Base-by-base conservation (phyloP, 2,329 filamentous ascomycete species). In the Fusarium phyllophilum region DNA sequence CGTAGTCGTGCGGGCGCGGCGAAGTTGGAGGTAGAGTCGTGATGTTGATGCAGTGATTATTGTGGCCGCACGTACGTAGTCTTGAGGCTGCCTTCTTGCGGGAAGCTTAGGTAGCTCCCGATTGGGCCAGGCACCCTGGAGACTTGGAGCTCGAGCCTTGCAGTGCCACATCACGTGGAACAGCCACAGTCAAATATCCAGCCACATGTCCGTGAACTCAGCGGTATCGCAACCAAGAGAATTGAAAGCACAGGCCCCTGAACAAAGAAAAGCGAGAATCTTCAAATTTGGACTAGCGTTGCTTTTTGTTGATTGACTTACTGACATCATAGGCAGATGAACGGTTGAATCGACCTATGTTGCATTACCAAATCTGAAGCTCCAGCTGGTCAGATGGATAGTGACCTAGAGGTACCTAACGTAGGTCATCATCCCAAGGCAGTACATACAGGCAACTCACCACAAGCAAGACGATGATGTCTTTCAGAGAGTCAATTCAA, bases 81-180 rank as follows among this genome's bases (percentile, higher is more conserved):
- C 74, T 79, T 74, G 77, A 79, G 78, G 77, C 77, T 79, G 78
- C 77, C 78, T 79, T 78, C 75, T 73, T 78, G 63, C 62, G 65
- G 66, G 66, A 79, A 79, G 77, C 77, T 79, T 75, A 76, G 77
- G 72, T 78, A 77, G 77, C 74, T 79, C 77, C 76, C 73, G 66
- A 78, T 78, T 78, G 77, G 77, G 73, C 55, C 68, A 74, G 69
- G 68, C 65, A 63, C 56, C 54, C 59, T 73, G 68, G 24, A 54
- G 31, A 31, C 26, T 41, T 38, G 54, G 57, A 75, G 73, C 73
- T 75, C 52, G 20, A 71, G 73, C 66, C 73, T 75, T 44, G 42
- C 5, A 22, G 36, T 57, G 60, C 73, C 72, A 65, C 66, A 52
- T 75, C 73, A 75, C 73, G 73, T 75, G 73, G 12, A 0, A 5